Conservation (phyloP, 2,329 filamentous ascomycete species). For the Venturia aucupariae region DNA sequence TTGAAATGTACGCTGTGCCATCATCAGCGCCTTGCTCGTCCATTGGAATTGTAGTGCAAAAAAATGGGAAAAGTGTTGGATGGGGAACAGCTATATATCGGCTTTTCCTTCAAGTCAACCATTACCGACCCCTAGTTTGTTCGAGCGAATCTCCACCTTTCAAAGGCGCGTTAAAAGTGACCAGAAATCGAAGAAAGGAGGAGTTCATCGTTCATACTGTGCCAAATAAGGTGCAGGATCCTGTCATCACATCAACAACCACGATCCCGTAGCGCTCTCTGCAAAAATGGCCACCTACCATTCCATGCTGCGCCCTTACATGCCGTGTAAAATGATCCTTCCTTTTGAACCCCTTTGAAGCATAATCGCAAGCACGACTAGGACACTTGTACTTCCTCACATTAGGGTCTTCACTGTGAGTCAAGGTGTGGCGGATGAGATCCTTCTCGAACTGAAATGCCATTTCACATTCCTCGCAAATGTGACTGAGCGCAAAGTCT, state of each 20-base stretch:
- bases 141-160: background rate
- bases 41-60: no score
- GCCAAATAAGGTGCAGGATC: background rate
- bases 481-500: background rate
- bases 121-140: no score
- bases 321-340: slow-evolving; percentile 1
- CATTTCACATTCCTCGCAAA: background rate
- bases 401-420: background rate
- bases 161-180: background rate
- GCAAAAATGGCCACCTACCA: background rate
- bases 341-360: background rate
- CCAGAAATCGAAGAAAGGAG: background rate
- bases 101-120: no score
- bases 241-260: background rate
- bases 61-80: no score
- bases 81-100: no score
- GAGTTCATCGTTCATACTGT: background rate
- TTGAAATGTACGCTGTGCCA: no score
- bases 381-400: background rate
- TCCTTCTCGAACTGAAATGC: background rate
- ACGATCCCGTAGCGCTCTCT: background rate
- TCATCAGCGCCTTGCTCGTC: no score
- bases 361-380: background rate
- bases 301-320: background rate
- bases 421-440: background rate